Conservation (phyloP, 352 stramenopile species). For the Elongisporangium anandrum region DNA sequence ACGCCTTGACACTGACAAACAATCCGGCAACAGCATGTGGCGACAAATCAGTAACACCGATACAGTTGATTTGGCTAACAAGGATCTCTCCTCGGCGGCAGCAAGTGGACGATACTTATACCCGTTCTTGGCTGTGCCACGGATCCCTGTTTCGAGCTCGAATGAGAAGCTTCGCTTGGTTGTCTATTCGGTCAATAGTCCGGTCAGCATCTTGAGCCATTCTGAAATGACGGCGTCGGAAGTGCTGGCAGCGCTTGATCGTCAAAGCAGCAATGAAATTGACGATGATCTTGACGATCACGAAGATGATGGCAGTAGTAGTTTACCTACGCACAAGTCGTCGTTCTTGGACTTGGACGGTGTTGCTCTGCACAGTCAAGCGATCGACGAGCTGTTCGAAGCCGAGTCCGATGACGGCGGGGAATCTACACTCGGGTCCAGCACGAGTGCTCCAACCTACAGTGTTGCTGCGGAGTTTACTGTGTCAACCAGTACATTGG, state of each 20-base stretch:
- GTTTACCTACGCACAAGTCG: constrained; percentile 43
- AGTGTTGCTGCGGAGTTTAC: constrained; percentile 78
- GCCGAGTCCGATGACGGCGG: constrained; percentile 58
- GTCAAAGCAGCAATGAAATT: constrained; percentile 34
- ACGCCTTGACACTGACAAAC: constrained; percentile 37
- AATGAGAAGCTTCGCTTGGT: constrained; percentile 76
- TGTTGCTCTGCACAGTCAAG: constrained; percentile 21
- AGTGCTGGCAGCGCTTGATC: constrained; percentile 69
- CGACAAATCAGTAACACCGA: constrained; percentile 78
- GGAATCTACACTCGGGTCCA: constrained; percentile 29
- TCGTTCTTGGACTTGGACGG: constrained; percentile 42
- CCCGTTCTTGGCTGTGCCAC: constrained; percentile 79
- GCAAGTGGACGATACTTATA: constrained; percentile 56
- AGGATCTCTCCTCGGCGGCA: constrained; percentile 23
- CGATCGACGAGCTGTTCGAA: constrained; percentile 83
- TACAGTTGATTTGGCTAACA: constrained; percentile 60
- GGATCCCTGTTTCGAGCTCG: constrained; percentile 48
- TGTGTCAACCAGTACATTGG: constrained; percentile 55
- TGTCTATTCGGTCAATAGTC: constrained; percentile 57
- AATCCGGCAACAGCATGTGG: constrained; percentile 46
- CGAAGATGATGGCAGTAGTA: constrained; percentile 20
- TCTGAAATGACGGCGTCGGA: constrained; percentile 72
- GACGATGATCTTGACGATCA: constrained; percentile 25
- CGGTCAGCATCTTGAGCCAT: constrained; percentile 44
- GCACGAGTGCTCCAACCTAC: constrained; percentile 21